Evolutionary conservation across 2,329 filamentous ascomycete species (phyloP), one percentile per base, ranked within the genome.

Genomic region (Paraphoma chrysanthemicola): DNA sequence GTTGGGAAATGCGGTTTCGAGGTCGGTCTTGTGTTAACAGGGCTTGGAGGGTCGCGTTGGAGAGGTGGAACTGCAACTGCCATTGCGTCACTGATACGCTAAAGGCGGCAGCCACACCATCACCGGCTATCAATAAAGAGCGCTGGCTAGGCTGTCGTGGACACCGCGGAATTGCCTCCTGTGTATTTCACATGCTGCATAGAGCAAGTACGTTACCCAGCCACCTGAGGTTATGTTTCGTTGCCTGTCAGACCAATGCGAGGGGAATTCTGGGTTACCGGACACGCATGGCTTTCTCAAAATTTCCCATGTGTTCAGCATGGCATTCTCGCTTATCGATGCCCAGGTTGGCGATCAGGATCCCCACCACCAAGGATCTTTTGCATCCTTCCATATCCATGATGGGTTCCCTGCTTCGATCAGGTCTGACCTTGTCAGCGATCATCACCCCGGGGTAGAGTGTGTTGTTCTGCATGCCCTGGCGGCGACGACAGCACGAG

Each of bases 21-120:
- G 38, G 46, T 49, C 55, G 57, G 31, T 54, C 60, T 48, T 48
- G 50, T 51, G 45, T 56, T 50, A 53, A 51, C 51, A 39, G 36
- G 41, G 45, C 28, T 39, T 23, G 28, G 42, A 38, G 16, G 41
- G 38, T 29, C 46, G 30, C 10, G 30, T n/a, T 18, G 9, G 16
- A 23, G 23, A 23, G 23, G 23, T 23, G 23, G 23, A 23, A 5
- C 23, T 23, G 47, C 23, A 10, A 29, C 7, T 46, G 50, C 50
- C 49, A 54, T 58, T 65, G 59, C 66, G 66, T 68, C 66, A 68
- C 63, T 45, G 54, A 33, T 49, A 56, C 59, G 57, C 57, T 56
- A 56, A 48, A 50, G 48, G 57, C 50, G 53, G 58, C 51, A 54
- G 59, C 59, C 59, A 56, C 53, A 47, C 49, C 59, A 59, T 62